These are phyloP conservation scores for Geotrichum citri-aurantii DNA, from an alignment of 1,139 yeast genomes.

Conservation along the genomic window DNA sequence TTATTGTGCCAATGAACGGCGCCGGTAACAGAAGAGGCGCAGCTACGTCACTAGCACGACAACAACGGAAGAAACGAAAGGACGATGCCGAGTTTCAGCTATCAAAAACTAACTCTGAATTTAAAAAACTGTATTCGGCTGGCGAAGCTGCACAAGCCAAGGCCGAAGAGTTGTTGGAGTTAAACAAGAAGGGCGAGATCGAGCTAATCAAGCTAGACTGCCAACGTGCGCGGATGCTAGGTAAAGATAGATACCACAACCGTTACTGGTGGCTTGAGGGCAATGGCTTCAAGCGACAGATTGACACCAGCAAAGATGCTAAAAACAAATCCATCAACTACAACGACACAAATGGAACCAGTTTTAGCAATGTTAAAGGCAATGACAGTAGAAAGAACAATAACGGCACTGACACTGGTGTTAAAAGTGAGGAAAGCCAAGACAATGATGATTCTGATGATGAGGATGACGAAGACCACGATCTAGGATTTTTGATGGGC, in stretches of 20 bases:
- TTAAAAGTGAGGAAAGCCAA: conserved; percentile 15
- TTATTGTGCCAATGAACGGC: conserved; percentile 7
- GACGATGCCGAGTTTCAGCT: conserved; percentile 51
- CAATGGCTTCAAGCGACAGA: conserved; percentile 48
- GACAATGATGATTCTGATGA: conserved; percentile 30
- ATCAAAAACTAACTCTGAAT: conserved; percentile 44
- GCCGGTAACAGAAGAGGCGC: conserved; percentile 19
- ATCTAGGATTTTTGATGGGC: conserved; percentile 69
- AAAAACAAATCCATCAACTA: conserved; percentile 31
- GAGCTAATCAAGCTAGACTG: conserved; percentile 46
- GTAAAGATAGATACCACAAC: conserved; percentile 78
- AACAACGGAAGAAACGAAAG: conserved; percentile 30
- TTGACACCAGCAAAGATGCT: conserved; percentile 35
- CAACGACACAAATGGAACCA: conserved; percentile 6
- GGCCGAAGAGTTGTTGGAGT: conserved; percentile 23
- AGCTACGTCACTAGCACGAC: conserved; percentile 21
- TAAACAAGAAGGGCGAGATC: conserved; percentile 35
- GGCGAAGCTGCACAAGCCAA: conserved; percentile 18
- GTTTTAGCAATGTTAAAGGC: not conserved
- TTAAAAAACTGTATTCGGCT: conserved; percentile 41
- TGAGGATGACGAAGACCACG: conserved; percentile 37
- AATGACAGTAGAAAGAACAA: conserved; percentile 4
- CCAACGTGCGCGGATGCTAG: conserved; percentile 71
- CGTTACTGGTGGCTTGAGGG: conserved; percentile 95
- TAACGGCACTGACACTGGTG: conserved; percentile 9